Evolutionary conservation across 495 filamentous ascomycete genomes (phyloP), one percentile per base, ranked within the genome.

Genomic region (Lophiotrema nucula): DNA sequence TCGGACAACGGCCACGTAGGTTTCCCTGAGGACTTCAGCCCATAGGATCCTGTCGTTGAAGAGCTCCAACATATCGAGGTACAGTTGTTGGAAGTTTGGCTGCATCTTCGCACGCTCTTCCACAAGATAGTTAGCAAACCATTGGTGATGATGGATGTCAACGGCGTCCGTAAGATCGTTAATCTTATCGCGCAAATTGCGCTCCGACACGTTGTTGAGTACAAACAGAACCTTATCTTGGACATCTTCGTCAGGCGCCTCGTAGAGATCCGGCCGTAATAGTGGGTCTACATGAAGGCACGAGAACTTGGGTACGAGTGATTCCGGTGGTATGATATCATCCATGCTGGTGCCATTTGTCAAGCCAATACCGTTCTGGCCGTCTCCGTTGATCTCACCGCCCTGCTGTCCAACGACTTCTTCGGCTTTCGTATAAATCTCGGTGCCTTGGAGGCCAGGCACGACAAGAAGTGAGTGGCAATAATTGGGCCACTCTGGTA

Each of bases 51-150:
- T 87, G 65, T 90, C 82, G 54, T 85, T 80, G 67, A 97, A 92
- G 54, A 87, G 84, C 41, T 87, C 85, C 39, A 99, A 80, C 21
- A 99, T 80, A 56, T 95, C 88, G 26, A 97, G 81, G 69, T 97
- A 99, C 4, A 97, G 82, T 26, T 86, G 76, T 54, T 99, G 93
- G 69, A 90, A 96, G 66, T 97, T 99, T 3, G 92, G 91, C 67
- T 99, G 91, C 74, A 93, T 80, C 73, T 96, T 97, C 11, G 93
- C 95, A 13, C 92, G 90, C 69, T 95, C 88, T 65, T 96, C 92
- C 11, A 99, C 93, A n/a, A 99, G 75, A 68, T 96, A 95, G 16
- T 82, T 82, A 8, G 93, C 93, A 64, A 99, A 97, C 93, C 93
- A 99, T 68, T 93, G 89, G 65, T 92, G 87, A 67, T 96, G 86